Conservation (phyloP, 2,329 filamentous ascomycete genomes). For the Fusarium fujikuroi region DNA sequence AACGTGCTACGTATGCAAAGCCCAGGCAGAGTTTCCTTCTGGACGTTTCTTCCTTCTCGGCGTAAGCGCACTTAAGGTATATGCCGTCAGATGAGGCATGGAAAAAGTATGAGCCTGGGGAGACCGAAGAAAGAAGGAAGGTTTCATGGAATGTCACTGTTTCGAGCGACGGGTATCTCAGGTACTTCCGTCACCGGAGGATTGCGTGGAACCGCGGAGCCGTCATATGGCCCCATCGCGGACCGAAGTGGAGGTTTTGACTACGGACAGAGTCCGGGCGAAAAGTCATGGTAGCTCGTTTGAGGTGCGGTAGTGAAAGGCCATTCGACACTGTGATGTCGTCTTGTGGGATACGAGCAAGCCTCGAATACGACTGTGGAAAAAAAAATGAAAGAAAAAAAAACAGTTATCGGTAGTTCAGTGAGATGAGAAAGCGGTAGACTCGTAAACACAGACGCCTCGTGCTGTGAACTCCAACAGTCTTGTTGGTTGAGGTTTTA, state of each 20-base stretch:
- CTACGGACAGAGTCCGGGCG: not conserved
- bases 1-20: not conserved
- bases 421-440: not conserved
- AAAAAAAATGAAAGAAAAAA: too few species aligned
- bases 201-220: not conserved
- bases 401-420: not conserved
- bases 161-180: slow-evolving; percentile 4
- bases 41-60: slow-evolving; percentile 14
- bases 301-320: not conserved
- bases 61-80: slow-evolving; percentile 4
- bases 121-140: slow-evolving; percentile 17
- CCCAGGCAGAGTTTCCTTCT: slow-evolving; percentile 17
- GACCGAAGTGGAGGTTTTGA: not conserved
- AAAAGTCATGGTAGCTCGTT: not conserved
- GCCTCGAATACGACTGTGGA: not conserved
- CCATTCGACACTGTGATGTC: not conserved
- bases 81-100: not conserved
- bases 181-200: not conserved
- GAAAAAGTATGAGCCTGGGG: slow-evolving; percentile 2
- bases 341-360: not conserved
- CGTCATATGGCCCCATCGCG: not conserved
- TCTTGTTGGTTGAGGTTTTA: slow-evolving; percentile 11
- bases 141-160: slow-evolving; percentile 11
- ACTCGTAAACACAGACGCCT: slow-evolving; percentile 35
- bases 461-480: slow-evolving; percentile 8